Conservation (phyloP, 73 alveolate genomes). For the Urostyla sp. region DNA sequence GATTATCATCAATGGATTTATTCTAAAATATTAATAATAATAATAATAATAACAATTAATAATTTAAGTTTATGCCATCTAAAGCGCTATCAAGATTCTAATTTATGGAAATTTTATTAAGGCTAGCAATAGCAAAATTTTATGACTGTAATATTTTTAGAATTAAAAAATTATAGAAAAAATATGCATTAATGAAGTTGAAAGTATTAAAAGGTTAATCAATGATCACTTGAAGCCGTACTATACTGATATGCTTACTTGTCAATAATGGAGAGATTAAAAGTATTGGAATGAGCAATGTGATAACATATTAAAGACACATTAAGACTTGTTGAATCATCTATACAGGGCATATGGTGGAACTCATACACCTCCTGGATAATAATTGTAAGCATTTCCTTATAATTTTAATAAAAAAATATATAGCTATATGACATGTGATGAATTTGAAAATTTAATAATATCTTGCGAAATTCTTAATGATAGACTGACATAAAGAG, state of each 20-base stretch:
- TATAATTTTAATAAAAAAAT: too few species aligned
- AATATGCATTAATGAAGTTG: slow-evolving; percentile 45
- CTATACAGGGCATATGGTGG: slow-evolving; percentile 66
- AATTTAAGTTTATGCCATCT: slow-evolving; percentile 58
- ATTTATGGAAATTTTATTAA: slow-evolving; percentile 54
- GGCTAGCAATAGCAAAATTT: slow-evolving; percentile 43
- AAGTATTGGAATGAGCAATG: slow-evolving; percentile 78
- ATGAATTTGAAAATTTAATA: slow-evolving; percentile 73
- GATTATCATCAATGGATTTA: too few species aligned
- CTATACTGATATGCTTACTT: slow-evolving; percentile 8
- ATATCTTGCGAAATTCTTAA: slow-evolving; percentile 60
- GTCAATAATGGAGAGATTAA: slow-evolving; percentile 79
- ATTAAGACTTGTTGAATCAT: slow-evolving; percentile 54
- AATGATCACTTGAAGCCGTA: slow-evolving; percentile 48
- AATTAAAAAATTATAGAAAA: not conserved
- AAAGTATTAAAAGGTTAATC: slow-evolving; percentile 48
- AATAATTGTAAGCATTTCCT: slow-evolving; percentile 48
- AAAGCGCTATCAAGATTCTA: slow-evolving; percentile 53
- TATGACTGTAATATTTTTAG: slow-evolving; percentile 14
- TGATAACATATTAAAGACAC: slow-evolving; percentile 75
- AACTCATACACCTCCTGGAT: slow-evolving; percentile 70
- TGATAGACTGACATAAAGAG: slow-evolving; percentile 77
- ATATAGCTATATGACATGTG: slow-evolving; percentile 67
- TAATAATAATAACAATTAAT: too few species aligned
- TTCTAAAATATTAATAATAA: too few species aligned